phyloP scores from a whole-genome alignment of 2,329 filamentous ascomycete genomes.

The Alternaria incomplexa region DNA sequence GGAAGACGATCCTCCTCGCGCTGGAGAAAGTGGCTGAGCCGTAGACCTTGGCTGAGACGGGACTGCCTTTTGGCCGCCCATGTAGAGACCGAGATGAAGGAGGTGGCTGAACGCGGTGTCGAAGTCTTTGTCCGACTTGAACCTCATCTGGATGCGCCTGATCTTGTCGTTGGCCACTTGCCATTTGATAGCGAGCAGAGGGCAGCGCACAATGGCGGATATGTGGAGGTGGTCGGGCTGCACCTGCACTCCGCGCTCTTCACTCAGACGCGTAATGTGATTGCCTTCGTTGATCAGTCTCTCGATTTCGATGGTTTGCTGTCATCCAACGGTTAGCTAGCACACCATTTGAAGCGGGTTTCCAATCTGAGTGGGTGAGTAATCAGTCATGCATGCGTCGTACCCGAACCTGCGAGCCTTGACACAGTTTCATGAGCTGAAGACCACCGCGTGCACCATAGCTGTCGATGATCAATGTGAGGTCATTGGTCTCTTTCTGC shows the following conservation, averaged over 20 bases:
- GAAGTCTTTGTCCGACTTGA: constrained; percentile 48
- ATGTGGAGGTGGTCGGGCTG: constrained; percentile 52
- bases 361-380: not conserved
- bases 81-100: constrained; percentile 40
- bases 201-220: constrained; percentile 50
- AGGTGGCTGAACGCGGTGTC: constrained; percentile 42
- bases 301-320: constrained; percentile 36
- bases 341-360: not conserved
- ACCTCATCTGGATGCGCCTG: constrained; percentile 54
- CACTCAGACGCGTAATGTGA: constrained; percentile 23
- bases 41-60: constrained; percentile 15
- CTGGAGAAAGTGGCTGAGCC: constrained; percentile 10
- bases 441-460: constrained; percentile 33
- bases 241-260: constrained; percentile 34
- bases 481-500: constrained; percentile 40
- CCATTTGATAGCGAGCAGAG: constrained; percentile 52
- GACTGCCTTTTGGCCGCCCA: constrained; percentile 22
- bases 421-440: constrained; percentile 49
- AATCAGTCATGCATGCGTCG: constrained; percentile 16
- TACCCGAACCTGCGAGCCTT: constrained; percentile 53
- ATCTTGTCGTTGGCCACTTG: constrained; percentile 46
- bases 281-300: constrained; percentile 26
- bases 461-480: constrained; percentile 43
- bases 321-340: constrained; percentile 13
- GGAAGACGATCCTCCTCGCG: not conserved